These are phyloP conservation scores for Pythium dissotocum DNA, from an alignment of 352 stramenopile genomes.

Conservation along the genomic window DNA sequence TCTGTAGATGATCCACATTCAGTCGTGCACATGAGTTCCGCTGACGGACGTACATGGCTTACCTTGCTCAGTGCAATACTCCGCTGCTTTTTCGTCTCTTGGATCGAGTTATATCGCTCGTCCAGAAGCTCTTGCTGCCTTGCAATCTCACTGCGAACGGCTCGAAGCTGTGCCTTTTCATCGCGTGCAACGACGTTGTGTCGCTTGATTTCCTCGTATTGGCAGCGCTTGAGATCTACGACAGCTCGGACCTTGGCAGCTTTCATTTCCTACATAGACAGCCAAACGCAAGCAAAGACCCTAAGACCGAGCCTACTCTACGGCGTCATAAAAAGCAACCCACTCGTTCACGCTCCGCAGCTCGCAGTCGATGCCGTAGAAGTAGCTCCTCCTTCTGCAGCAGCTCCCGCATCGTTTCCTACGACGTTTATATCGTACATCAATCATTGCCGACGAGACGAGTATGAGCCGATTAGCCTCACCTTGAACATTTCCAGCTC, in stretches of 20 bases:
- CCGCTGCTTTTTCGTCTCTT: conserved; percentile 21
- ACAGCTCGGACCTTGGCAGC: conserved; percentile 11
- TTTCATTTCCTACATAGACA: conserved; percentile 14
- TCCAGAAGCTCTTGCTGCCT: conserved; percentile 23
- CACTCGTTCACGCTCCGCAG: conserved; percentile 23
- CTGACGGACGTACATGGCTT: background rate
- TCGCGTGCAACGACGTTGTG: conserved; percentile 1
- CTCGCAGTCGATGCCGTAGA: conserved; percentile 22
- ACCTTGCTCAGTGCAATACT: conserved; percentile 21
- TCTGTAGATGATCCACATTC: conserved; percentile 4
- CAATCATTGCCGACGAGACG: background rate
- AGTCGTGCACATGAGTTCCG: background rate
- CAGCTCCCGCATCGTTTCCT: conserved; percentile 19
- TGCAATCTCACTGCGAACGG: conserved; percentile 14
- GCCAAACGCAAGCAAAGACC: too few relatives aligned
- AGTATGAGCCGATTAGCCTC: background rate
- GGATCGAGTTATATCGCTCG: conserved; percentile 4
- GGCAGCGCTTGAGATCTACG: conserved; percentile 15
- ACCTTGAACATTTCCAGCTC: conserved; percentile 27
- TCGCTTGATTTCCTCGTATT: conserved; percentile 25
- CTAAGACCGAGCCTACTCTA: too few relatives aligned
- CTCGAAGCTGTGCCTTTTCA: conserved; percentile 4
- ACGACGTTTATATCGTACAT: background rate
- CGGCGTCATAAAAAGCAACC: background rate
- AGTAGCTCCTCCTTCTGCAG: conserved; percentile 20